Evolutionary conservation across 768 basidiomycete genomes (phyloP).

Genomic region (Boletus vermiculosoides): DNA sequence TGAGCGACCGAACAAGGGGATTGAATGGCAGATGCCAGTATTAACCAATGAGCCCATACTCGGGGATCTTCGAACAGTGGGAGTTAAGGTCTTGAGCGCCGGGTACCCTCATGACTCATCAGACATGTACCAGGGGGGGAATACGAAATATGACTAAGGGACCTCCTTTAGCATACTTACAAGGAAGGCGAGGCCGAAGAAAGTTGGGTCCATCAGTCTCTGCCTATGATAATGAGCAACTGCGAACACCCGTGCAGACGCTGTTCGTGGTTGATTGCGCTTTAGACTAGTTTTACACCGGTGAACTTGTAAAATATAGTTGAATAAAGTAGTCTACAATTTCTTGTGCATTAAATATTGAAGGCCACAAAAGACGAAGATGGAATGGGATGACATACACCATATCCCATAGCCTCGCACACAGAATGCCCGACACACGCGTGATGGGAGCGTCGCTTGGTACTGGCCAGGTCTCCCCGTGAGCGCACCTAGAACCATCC

Average conservation of each 20-base stretch:
- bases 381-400: conserved; percentile 5
- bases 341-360: background rate
- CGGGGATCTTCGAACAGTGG: background rate
- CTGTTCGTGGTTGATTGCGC: background rate
- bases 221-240: background rate
- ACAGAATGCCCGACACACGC: background rate
- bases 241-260: background rate
- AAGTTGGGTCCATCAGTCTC: background rate
- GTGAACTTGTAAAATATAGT: background rate
- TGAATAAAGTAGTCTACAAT: conserved; percentile 6
- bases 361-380: background rate
- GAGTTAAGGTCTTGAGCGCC: too few relatives aligned
- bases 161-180: background rate
- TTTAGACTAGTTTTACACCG: background rate
- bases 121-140: background rate
- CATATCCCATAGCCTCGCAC: background rate
- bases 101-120: too few relatives aligned
- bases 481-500: background rate
- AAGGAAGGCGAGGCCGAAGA: background rate
- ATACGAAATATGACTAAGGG: background rate
- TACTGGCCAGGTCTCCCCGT: background rate
- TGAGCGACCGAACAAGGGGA: too few relatives aligned
- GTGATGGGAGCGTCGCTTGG: background rate
- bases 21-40: background rate
- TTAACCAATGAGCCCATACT: background rate